Evolutionary conservation across 805 yeast genomes (phyloP), one percentile per base, ranked within the genome.

Genomic region (Hanseniaspora lindneri): DNA sequence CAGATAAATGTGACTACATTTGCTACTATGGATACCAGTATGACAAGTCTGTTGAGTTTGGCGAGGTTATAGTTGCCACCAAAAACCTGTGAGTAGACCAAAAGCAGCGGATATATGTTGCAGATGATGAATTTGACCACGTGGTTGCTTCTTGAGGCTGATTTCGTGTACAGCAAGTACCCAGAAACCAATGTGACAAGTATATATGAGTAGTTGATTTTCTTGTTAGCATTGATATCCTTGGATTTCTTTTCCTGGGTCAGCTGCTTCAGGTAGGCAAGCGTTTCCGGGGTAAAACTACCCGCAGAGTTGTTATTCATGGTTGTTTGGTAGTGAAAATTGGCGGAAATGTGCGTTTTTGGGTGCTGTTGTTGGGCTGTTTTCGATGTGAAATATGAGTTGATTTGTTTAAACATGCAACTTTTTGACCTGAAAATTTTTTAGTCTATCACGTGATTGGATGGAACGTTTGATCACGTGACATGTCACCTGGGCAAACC

Each of bases 1-100:
- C 49, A 44, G 5, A 44, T 44, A 25, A 29, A 37, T 17, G 49
- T 35, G 19, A 35, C 19, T 6, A 37, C 25, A 32, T 44, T 44
- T 25, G 36, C 13, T 1, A 44, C 17, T 8, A 37, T 11, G 1
- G 49, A 44, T 14, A 44, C n/a, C 13, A 44, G 37, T 6, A 39
- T 28, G 6, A 33, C 40, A 25, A 44, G 10, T 37, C 34, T 44
- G 16, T 44, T 36, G 8, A 37, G 19, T 44, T 40, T 44, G n/a
- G 49, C 40, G 16, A 44, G 17, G 32, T 44, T 36, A 17, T n/a
- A 19, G 21, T 40, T 16, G 4, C 30, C 19, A 2, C 37, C 42
- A 14, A 19, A 16, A 16, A 44, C 8, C 19, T 44, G 49, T 6
- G 40, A 36, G n/a, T 37, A 28, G 8, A 44, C 42, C 5, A 44